These are phyloP conservation scores for Neohortaea acidophila DNA, from an alignment of 495 filamentous ascomycete species.

Conservation along the genomic window DNA sequence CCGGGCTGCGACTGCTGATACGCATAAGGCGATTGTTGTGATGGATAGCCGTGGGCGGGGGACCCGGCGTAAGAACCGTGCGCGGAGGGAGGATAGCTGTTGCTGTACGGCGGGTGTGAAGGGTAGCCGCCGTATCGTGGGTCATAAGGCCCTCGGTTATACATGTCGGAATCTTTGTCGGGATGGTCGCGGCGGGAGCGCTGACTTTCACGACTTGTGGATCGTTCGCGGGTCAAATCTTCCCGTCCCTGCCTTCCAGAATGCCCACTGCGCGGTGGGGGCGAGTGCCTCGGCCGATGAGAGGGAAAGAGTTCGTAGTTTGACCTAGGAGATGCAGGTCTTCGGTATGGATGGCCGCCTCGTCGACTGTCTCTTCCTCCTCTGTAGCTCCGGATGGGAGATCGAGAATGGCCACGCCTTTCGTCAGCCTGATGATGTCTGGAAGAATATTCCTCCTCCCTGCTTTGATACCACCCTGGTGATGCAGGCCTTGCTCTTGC, in stretches of 20 bases:
- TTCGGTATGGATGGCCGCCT: neutral
- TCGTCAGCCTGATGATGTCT: neutral
- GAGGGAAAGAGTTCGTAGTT: neutral
- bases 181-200: slow-evolving; percentile 2
- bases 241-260: slow-evolving; percentile 1
- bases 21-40: slow-evolving; percentile 35
- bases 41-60: slow-evolving; percentile 25
- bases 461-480: slow-evolving; percentile 5
- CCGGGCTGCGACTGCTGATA: slow-evolving; percentile 11
- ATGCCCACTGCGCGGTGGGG: neutral
- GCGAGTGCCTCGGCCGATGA: neutral
- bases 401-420: slow-evolving; percentile 4
- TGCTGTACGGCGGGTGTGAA: slow-evolving; percentile 49
- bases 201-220: slow-evolving; percentile 8
- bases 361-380: neutral
- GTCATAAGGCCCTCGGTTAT: slow-evolving; percentile 13
- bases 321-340: neutral
- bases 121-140: slow-evolving; percentile 30
- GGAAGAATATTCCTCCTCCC: neutral
- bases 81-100: slow-evolving; percentile 35
- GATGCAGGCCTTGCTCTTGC: slow-evolving; percentile 14
- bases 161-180: slow-evolving; percentile 12
- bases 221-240: neutral
- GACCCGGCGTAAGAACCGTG: slow-evolving; percentile 21
- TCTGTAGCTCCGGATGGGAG: slow-evolving; percentile 4